Conservation (phyloP, 139 green algal species). For the Astrephomene gubernaculifera region DNA sequence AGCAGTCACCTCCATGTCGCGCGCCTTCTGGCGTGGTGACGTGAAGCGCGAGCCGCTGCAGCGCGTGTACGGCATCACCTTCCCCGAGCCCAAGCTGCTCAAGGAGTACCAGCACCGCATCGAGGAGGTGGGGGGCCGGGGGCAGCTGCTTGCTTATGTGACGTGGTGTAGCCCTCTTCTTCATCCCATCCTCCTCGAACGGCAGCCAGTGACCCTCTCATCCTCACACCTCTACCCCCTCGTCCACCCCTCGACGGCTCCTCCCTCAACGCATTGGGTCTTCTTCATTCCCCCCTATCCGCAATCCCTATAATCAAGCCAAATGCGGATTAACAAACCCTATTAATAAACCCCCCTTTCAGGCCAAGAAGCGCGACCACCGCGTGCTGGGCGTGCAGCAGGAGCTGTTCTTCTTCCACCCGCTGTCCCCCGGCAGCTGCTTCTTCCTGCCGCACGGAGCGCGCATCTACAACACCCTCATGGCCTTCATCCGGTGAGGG, state of each 20-base stretch:
- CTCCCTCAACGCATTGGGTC: no score
- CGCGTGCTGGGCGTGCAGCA: conserved; percentile 89
- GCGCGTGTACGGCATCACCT: conserved; percentile 98
- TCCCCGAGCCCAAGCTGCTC: conserved; percentile 93
- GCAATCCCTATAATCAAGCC: no score
- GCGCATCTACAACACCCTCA: conserved; percentile 95
- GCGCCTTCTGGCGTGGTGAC: conserved; percentile 90
- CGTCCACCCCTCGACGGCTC: no score
- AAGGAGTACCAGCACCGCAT: conserved; percentile 95
- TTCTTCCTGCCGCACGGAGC: conserved; percentile 96
- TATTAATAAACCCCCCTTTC: no score
- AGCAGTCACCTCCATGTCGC: conserved; percentile 77
- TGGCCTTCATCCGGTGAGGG: conserved; percentile 71
- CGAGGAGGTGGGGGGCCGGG: conserved; percentile 55
- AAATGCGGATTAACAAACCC: no score
- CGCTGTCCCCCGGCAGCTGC: conserved; percentile 87
- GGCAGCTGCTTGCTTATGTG: background rate
- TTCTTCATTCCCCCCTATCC: background rate
- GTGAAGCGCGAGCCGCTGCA: conserved; percentile 72
- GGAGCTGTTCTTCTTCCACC: conserved; percentile 98
- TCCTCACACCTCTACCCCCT: no score
- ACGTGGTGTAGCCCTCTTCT: no score
- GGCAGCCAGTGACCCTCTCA: no score
- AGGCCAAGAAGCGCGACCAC: conserved; percentile 99
- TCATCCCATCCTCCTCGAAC: no score